A percentile compares a stretch with the other conserved stretches of the same genome.
Evolutionary conservation across 2,329 filamentous ascomycete species (phyloP).

Genomic region (Rachicladosporium sp.): DNA sequence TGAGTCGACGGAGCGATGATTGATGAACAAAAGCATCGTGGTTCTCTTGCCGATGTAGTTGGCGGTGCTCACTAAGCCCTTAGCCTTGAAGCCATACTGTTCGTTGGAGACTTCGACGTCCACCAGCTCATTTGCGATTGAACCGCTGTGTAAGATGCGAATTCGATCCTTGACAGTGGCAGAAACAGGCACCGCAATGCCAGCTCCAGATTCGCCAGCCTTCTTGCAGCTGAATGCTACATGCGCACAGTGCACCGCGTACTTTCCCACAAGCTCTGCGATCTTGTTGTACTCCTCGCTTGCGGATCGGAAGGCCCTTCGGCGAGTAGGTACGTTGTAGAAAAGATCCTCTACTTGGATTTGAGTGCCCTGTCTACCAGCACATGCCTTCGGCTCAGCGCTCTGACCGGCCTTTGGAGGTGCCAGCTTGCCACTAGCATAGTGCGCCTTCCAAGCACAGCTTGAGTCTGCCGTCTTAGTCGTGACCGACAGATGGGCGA

Average conservation of each 20-base stretch:
- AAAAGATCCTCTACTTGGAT: conserved; percentile 94
- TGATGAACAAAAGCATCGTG: conserved; percentile 82
- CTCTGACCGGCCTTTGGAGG: conserved; percentile 79
- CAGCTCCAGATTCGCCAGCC: conserved; percentile 73
- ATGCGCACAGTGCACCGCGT: conserved; percentile 82
- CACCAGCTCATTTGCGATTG: conserved; percentile 78
- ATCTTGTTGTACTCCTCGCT: conserved; percentile 98
- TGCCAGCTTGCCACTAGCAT: conserved; percentile 67
- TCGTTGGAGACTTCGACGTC: conserved; percentile 59
- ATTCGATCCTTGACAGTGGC: conserved; percentile 72
- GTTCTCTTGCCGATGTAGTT: conserved; percentile 93
- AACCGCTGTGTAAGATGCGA: conserved; percentile 73
- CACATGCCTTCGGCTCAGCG: conserved; percentile 73
- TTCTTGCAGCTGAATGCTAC: conserved; percentile 97
- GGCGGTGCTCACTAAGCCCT: conserved; percentile 76
- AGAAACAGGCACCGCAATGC: conserved; percentile 63
- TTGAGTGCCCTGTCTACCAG: conserved; percentile 80
- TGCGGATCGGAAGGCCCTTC: conserved; percentile 77
- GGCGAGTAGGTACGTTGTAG: conserved; percentile 84
- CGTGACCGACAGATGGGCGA: conserved; percentile 88
- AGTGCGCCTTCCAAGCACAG: conserved; percentile 83
- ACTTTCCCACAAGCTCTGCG: conserved; percentile 83
- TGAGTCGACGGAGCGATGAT: conserved; percentile 88
- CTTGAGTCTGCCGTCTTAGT: conserved; percentile 82
- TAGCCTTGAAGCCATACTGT: conserved; percentile 72